phyloP scores from a whole-genome alignment of 1,284 basidiomycete genomes.

The Volvariella surrecta region DNA sequence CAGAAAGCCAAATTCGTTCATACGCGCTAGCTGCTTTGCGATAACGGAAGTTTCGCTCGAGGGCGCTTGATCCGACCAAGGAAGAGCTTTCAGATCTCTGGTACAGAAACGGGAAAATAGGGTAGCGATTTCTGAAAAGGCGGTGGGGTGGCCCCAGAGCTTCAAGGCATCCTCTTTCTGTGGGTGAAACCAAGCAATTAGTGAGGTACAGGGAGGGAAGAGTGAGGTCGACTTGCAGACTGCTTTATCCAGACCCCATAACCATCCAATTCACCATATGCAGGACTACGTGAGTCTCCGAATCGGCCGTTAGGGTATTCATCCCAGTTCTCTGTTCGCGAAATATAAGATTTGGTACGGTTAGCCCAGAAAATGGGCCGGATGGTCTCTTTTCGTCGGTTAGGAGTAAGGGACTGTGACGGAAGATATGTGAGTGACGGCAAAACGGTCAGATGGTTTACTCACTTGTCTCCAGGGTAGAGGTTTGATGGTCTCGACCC shows the following conservation, averaged over 20 bases:
- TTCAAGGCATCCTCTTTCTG: conserved; percentile 79
- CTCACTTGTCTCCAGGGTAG: conserved; percentile 86
- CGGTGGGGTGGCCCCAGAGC: conserved; percentile 83
- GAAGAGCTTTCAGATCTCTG: conserved; percentile 66
- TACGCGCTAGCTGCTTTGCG: conserved; percentile 66
- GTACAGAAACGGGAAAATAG: conserved; percentile 83
- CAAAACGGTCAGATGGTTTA: conserved; percentile 9
- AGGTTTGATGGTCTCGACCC: conserved; percentile 82
- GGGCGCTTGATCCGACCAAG: conserved; percentile 92
- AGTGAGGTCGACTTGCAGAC: conserved; percentile 38
- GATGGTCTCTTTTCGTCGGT: conserved; percentile 80
- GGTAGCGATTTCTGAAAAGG: conserved; percentile 53
- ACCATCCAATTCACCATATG: conserved; percentile 96
- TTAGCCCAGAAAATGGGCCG: conserved; percentile 97
- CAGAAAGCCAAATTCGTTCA: conserved; percentile 89
- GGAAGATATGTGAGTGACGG: conserved; percentile 6
- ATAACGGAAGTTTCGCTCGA: conserved; percentile 86
- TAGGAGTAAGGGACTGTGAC: conserved; percentile 76
- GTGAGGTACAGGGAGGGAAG: neutral
- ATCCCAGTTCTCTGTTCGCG: conserved; percentile 95
- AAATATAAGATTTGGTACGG: conserved; percentile 84
- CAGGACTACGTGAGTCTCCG: conserved; percentile 93
- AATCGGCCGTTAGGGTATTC: conserved; percentile 99
- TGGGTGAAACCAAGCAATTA: conserved; percentile 6
- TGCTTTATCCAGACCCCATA: conserved; percentile 87